Evolutionary conservation across 768 basidiomycete genomes (phyloP).

Genomic region (Boletellus ananiceps): DNA sequence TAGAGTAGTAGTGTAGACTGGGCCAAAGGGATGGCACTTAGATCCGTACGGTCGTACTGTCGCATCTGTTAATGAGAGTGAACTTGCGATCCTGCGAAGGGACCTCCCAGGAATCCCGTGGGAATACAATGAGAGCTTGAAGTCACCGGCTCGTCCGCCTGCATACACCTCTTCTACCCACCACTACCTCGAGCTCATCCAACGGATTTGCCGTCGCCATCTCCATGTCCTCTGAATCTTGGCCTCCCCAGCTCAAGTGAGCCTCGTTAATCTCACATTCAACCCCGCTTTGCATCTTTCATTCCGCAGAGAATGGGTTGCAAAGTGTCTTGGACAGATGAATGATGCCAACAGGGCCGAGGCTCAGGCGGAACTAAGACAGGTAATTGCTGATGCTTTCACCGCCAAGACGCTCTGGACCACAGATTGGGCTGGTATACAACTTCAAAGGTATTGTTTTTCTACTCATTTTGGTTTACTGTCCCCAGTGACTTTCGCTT

Average conservation of each 20-base stretch:
- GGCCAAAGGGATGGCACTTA: conserved; percentile 9
- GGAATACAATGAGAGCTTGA: background rate
- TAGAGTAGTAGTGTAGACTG: conserved; percentile 20
- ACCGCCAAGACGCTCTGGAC: conserved; percentile 79
- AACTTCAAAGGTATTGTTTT: conserved; percentile 69
- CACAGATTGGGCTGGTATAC: conserved; percentile 89
- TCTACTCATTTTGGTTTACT: background rate
- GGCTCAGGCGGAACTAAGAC: conserved; percentile 91
- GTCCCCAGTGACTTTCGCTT: conserved; percentile 18
- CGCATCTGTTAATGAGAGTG: conserved; percentile 23
- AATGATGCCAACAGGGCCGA: conserved; percentile 81
- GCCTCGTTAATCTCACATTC: conserved; percentile 12
- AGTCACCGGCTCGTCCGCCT: too few species aligned
- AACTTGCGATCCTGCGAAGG: background rate
- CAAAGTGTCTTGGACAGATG: conserved; percentile 88
- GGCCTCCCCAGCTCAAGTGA: conserved; percentile 79
- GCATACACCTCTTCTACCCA: background rate
- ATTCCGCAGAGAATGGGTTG: conserved; percentile 83
- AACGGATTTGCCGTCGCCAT: conserved; percentile 31
- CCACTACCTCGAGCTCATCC: background rate
- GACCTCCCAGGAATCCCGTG: background rate
- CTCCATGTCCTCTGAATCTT: conserved; percentile 69
- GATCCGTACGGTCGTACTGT: conserved; percentile 25
- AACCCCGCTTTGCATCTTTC: conserved; percentile 12
- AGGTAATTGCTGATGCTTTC: conserved; percentile 94